Conservation (phyloP, 805 yeast species). For the Ogataea trehaloabstinens region DNA sequence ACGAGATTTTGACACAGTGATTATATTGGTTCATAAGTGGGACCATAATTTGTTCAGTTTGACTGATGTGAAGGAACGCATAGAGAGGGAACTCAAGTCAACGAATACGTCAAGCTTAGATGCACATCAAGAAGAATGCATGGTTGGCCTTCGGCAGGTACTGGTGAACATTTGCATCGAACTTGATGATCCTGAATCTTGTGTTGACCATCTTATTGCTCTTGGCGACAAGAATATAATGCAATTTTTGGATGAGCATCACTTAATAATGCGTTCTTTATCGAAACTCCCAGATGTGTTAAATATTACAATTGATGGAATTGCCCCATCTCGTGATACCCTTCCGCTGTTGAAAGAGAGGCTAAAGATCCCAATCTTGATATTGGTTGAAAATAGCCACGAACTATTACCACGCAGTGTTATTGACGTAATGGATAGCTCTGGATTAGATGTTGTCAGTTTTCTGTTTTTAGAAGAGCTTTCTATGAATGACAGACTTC, state of each 20-base stretch:
- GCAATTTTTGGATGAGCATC: constrained; percentile 58
- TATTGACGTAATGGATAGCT: constrained; percentile 42
- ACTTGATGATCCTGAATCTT: constrained; percentile 55
- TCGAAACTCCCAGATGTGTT: constrained; percentile 52
- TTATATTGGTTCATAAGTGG: constrained; percentile 54
- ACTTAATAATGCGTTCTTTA: constrained; percentile 53
- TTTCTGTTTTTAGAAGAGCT: constrained; percentile 66
- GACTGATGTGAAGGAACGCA: constrained; percentile 37
- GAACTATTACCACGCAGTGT: constrained; percentile 58
- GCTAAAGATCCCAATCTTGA: constrained; percentile 44
- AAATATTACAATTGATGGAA: constrained; percentile 26
- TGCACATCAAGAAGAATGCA: not conserved
- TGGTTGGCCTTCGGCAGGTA: constrained; percentile 37
- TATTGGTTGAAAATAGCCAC: constrained; percentile 63
- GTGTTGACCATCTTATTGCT: constrained; percentile 61
- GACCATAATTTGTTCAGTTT: constrained; percentile 51
- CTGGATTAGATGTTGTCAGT: constrained; percentile 47
- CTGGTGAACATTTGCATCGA: constrained; percentile 55
- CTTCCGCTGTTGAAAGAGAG: constrained; percentile 40
- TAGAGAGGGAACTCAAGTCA: constrained; percentile 44
- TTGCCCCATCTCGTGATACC: constrained; percentile 28
- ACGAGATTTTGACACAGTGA: constrained; percentile 36
- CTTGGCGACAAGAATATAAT: constrained; percentile 55
- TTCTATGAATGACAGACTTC: constrained; percentile 52
- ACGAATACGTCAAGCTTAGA: not conserved